Percentiles rank a stretch among this genome's conserved stretches.
Conservation (phyloP, 2,329 filamentous ascomycete species). For the Pseudocercospora musae region DNA sequence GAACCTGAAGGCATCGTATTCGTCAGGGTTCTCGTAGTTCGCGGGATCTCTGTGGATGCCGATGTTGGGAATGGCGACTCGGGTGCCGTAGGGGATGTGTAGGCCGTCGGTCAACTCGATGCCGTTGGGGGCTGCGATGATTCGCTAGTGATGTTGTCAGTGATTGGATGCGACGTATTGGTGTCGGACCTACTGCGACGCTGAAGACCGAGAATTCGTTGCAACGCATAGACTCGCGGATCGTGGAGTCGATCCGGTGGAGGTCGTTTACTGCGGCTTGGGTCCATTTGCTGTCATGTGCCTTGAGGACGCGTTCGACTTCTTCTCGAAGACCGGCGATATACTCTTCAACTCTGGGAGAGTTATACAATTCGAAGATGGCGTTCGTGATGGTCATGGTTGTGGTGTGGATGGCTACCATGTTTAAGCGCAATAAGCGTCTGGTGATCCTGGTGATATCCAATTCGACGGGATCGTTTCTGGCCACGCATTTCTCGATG, state of each 20-base stretch:
- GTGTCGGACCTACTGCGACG: background rate
- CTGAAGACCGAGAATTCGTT: background rate
- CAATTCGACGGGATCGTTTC: conserved; percentile 10
- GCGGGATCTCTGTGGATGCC: conserved; percentile 28
- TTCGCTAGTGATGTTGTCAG: conserved; percentile 8
- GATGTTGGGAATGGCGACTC: conserved; percentile 21
- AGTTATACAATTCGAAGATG: conserved; percentile 24
- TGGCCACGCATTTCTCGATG: conserved; percentile 13
- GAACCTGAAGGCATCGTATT: conserved; percentile 32
- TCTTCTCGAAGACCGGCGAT: conserved; percentile 26
- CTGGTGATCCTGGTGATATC: conserved; percentile 15
- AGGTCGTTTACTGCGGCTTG: conserved; percentile 25
- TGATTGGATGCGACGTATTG: background rate
- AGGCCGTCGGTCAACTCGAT: conserved; percentile 26
- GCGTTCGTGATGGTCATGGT: conserved; percentile 24
- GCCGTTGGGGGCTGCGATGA: conserved; percentile 26
- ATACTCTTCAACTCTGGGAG: conserved; percentile 19
- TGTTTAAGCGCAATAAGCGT: conserved; percentile 23
- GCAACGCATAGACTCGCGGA: conserved; percentile 31
- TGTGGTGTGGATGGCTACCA: conserved; percentile 31
- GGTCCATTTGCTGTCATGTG: conserved; percentile 20
- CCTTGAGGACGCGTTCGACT: conserved; percentile 16
- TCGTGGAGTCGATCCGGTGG: conserved; percentile 25
- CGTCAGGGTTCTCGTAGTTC: conserved; percentile 24
- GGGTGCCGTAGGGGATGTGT: conserved; percentile 24